These are phyloP conservation scores for Chlorella ohadii DNA, from an alignment of 139 green algal species.

Conservation along the genomic window DNA sequence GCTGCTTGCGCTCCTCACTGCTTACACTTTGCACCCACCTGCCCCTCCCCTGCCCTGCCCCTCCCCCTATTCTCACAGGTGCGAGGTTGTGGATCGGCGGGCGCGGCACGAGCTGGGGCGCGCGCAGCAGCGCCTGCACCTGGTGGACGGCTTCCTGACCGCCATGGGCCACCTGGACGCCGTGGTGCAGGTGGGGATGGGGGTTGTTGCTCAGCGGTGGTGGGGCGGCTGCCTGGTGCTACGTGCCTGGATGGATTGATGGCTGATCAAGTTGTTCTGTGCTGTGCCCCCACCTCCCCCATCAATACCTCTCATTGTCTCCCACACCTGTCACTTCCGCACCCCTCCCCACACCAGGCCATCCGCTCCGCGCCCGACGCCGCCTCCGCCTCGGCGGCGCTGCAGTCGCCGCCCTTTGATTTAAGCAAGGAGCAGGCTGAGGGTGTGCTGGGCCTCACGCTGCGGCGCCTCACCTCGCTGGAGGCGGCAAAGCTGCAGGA, in stretches of 20 bases:
- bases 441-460: slow-evolving; percentile 82
- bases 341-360: neutral
- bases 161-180: slow-evolving; percentile 79
- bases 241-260: too few species aligned
- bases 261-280: too few species aligned
- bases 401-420: slow-evolving; percentile 56
- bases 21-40: too few species aligned
- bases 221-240: too few species aligned
- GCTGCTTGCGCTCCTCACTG: too few species aligned
- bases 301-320: too few species aligned
- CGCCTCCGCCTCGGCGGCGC: slow-evolving; percentile 54
- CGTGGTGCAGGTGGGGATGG: slow-evolving; percentile 57
- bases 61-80: slow-evolving; percentile 40
- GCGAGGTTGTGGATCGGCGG: slow-evolving; percentile 74
- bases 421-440: slow-evolving; percentile 81
- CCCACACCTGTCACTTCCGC: too few species aligned
- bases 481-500: slow-evolving; percentile 75
- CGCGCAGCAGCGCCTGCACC: slow-evolving; percentile 73
- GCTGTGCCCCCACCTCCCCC: too few species aligned
- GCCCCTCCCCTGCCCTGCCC: neutral
- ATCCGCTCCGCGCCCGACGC: slow-evolving; percentile 76
- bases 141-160: slow-evolving; percentile 84
- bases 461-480: slow-evolving; percentile 87
- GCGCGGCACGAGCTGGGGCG: slow-evolving; percentile 62
- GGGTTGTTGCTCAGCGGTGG: too few species aligned